phyloP scores from a whole-genome alignment of 441 rosid species.

The Bruguiera hainesii region DNA sequence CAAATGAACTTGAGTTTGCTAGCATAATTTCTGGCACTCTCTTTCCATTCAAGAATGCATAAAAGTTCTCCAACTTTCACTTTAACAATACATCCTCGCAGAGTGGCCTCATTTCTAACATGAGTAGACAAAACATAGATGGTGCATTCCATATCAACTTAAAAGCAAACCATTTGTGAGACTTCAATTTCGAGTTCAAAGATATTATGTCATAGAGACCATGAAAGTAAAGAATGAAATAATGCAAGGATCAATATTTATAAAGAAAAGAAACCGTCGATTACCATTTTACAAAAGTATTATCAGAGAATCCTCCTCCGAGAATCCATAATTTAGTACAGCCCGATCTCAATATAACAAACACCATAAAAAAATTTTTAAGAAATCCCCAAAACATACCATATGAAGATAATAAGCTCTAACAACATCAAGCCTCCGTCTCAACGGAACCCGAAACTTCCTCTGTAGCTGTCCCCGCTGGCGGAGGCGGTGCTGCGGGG shows the following conservation, averaged over 20 bases:
- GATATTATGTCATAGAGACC: neutral
- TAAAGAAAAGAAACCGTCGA: constrained; percentile 3
- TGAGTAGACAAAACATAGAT: too few relatives aligned
- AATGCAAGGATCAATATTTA: neutral
- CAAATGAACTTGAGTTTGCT: neutral
- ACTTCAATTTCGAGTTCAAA: neutral
- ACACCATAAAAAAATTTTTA: neutral
- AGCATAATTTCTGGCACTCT: neutral
- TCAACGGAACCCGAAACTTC: constrained; percentile 28
- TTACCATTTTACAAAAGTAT: neutral
- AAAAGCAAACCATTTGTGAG: too few relatives aligned
- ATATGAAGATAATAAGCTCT: constrained; percentile 13
- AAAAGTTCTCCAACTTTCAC: neutral
- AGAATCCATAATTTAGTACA: constrained; percentile 30
- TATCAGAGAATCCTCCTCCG: constrained; percentile 8
- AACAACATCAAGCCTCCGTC: constrained; percentile 40
- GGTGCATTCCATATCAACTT: too few relatives aligned
- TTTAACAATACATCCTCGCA: neutral
- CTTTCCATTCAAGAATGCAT: neutral
- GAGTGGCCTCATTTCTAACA: neutral
- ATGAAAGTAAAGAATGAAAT: neutral
- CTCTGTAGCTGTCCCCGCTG: constrained; percentile 12
- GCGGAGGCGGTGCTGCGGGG: constrained; percentile 1
- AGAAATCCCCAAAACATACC: constrained; percentile 17
- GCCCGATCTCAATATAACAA: constrained; percentile 26